phyloP scores from a whole-genome alignment of 208 protist genomes.

The Crithidia sp. region DNA sequence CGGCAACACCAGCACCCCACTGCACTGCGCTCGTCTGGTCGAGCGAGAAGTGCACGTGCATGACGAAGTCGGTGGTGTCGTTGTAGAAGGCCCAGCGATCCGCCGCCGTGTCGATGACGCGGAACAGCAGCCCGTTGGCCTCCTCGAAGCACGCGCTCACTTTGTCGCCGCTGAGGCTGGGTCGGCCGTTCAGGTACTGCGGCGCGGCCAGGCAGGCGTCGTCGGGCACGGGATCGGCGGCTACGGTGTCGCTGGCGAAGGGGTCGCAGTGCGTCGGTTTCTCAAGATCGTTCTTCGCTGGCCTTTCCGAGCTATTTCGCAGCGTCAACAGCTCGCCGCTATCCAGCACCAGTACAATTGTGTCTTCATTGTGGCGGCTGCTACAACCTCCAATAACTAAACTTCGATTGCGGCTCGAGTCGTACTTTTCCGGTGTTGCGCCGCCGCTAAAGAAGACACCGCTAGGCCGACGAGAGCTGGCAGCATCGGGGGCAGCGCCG shows the following conservation, averaged over 20 bases:
- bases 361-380: neutral
- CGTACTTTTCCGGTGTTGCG: neutral
- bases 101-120: conserved; percentile 42
- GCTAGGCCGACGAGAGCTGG: neutral
- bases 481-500: neutral
- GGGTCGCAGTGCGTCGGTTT: neutral
- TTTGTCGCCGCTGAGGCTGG: conserved; percentile 25
- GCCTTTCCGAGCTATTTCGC: neutral
- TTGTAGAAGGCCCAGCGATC: conserved; percentile 70
- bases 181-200: conserved; percentile 35
- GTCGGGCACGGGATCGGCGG: neutral
- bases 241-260: neutral
- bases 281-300: neutral
- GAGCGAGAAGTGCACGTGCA: conserved; percentile 40
- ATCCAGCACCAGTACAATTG: conserved; percentile 18
- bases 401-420: neutral
- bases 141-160: conserved; percentile 31
- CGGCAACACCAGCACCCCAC: conserved; percentile 17
- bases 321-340: conserved; percentile 23
- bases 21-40: conserved; percentile 19
- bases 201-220: neutral
- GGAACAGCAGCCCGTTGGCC: conserved; percentile 60
- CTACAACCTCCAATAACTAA: neutral
- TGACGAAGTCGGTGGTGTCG: conserved; percentile 47
- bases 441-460: conserved; percentile 13